Conservation (phyloP, 352 stramenopile genomes). For the Pythium chondricola region DNA sequence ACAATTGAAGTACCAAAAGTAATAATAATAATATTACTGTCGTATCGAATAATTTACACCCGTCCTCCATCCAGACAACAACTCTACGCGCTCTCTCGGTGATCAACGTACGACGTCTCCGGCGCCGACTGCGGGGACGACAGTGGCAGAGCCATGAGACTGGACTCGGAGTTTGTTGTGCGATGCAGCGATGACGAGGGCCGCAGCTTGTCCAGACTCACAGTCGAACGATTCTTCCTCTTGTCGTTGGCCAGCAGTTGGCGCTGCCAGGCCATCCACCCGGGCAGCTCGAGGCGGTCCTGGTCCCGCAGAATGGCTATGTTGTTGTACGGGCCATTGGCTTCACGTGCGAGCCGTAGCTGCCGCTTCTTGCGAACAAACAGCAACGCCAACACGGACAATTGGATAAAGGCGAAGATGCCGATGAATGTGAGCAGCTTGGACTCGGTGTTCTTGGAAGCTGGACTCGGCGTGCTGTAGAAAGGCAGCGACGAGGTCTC, state of each 20-base stretch:
- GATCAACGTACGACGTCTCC: no score
- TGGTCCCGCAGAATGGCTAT: not conserved
- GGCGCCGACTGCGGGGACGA: constrained; percentile 4
- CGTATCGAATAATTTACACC: no score
- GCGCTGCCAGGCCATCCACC: constrained; percentile 21
- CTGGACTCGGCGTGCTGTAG: constrained; percentile 11
- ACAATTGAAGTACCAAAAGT: no score
- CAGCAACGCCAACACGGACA: constrained; percentile 1
- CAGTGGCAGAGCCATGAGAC: constrained; percentile 6
- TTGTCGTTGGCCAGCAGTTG: constrained; percentile 12
- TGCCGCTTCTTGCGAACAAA: constrained; percentile 4
- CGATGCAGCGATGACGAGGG: constrained; percentile 1
- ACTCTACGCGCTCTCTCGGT: no score
- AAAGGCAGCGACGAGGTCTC: constrained; percentile 2
- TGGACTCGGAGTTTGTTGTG: constrained; percentile 8
- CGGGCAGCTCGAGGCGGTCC: constrained; percentile 16
- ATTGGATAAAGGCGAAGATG: not conserved
- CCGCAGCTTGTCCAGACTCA: constrained; percentile 12
- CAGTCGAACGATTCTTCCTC: constrained; percentile 1
- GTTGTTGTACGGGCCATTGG: constrained; percentile 21
- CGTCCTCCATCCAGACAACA: no score
- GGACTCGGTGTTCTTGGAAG: constrained; percentile 12
- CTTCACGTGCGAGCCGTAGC: constrained; percentile 2
- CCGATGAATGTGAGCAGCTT: constrained; percentile 15
- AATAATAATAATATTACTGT: no score